Conservation (phyloP, 2,329 filamentous ascomycete species). For the Fusarium sp. region DNA sequence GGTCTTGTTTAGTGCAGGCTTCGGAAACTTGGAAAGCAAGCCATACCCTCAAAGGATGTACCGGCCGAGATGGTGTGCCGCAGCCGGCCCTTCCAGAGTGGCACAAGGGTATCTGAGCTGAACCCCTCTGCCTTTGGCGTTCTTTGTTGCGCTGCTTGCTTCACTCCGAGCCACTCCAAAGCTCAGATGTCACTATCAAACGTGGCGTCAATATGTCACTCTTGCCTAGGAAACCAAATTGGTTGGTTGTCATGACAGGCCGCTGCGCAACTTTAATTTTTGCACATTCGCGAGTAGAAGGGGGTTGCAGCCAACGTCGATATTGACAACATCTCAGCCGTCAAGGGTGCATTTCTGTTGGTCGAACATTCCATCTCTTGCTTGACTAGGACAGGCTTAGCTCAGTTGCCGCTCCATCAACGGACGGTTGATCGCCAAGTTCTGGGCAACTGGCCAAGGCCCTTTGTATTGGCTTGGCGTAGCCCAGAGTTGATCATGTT, state of each 20-base stretch:
- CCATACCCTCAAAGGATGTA: conserved; percentile 39
- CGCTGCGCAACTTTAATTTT: conserved; percentile 42
- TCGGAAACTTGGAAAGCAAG: conserved; percentile 28
- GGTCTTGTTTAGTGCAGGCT: not conserved
- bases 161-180: conserved; percentile 28
- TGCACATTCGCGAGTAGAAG: not conserved
- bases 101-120: conserved; percentile 21
- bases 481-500: not conserved
- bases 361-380: conserved; percentile 18
- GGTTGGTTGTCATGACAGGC: conserved; percentile 34
- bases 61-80: conserved; percentile 43
- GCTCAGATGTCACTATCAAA: conserved; percentile 21
- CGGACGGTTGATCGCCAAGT: conserved; percentile 24
- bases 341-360: conserved; percentile 26
- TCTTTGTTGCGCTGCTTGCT: conserved; percentile 4
- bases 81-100: conserved; percentile 22
- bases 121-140: conserved; percentile 18
- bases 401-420: conserved; percentile 27
- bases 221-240: conserved; percentile 7
- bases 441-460: conserved; percentile 6
- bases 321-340: conserved; percentile 4
- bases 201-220: conserved; percentile 30
- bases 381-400: conserved; percentile 24
- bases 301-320: not conserved
- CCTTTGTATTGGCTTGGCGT: conserved; percentile 13